Base-by-base conservation (phyloP, 1,284 basidiomycete genomes). In the Austroboletus niveus region DNA sequence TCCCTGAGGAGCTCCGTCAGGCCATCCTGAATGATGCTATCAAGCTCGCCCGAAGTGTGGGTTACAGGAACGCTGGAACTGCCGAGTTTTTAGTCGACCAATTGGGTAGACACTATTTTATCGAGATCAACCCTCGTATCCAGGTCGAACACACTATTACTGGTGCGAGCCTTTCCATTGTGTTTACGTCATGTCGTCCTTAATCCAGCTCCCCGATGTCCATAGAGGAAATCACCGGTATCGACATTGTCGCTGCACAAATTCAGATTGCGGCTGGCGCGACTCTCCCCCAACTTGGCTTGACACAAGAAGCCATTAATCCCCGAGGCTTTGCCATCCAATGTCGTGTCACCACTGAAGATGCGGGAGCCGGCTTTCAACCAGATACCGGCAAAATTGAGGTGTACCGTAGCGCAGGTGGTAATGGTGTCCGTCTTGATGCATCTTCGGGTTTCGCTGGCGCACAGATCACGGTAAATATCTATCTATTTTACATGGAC, bases 351-450 rank as follows among this genome's bases (percentile, higher is more conserved):
- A 99, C 97, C 41, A 99, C 97, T n/a, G 97, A 99, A 74, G 96
- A 99, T 72, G 85, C 97, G 9, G 83, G 90, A 24, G 70, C 82
- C 50, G 81, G 78, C 68, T 99, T 99, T 90, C 94, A 98, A 73
- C 97, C 97, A 34, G 97, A 99, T 72, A 98, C 94, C 3, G 97
- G 97, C 58, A 98, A 98, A 74, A 99, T 99, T 62, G 96, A 99
- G 68, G 97, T 99, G 34, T 99, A 99, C 76, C 89, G 96, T 57
- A 95, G 92, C 63, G 96, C 97, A 41, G 97, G 97, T 73, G 97
- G 97, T 58, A 99, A 98, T 70, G 97, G 97, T 71, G 94, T 99
- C 48, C 91, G 97, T 71, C 81, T 99, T 52, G 97, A 99, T 69
- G 93, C 97, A 27, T 90, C 89, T 69, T 98, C 95, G 58, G 97